A percentile compares a stretch with the other conserved stretches of the same genome.
Conservation (phyloP, 371 early-diverging fungal genomes). For the Mucor indicus region DNA sequence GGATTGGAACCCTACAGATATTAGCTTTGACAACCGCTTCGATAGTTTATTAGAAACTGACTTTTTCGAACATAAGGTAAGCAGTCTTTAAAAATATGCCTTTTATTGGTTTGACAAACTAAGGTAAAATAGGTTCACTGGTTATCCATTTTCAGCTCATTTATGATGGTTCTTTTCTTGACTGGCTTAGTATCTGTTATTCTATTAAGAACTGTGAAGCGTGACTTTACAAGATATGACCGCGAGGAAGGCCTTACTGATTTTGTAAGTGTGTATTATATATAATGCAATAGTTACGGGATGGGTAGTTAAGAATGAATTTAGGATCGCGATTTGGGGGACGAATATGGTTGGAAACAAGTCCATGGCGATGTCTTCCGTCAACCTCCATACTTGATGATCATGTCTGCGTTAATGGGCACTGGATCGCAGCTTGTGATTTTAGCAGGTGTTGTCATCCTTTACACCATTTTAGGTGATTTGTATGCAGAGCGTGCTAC, state of each 20-base stretch:
- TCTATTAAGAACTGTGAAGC: slow-evolving; percentile 68
- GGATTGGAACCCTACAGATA: slow-evolving; percentile 55
- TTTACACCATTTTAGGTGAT: slow-evolving; percentile 72
- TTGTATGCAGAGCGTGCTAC: slow-evolving; percentile 76
- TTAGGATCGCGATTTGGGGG: slow-evolving; percentile 79
- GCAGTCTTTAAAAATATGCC: background rate
- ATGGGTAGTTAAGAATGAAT: too few relatives aligned
- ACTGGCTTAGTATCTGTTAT: slow-evolving; percentile 75
- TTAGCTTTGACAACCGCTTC: slow-evolving; percentile 65
- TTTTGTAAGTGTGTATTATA: too few relatives aligned
- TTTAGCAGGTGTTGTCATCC: slow-evolving; percentile 61
- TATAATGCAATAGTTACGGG: too few relatives aligned
- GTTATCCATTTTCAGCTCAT: slow-evolving; percentile 83
- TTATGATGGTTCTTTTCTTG: slow-evolving; percentile 82
- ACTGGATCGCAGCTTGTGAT: slow-evolving; percentile 71
- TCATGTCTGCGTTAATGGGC: slow-evolving; percentile 71
- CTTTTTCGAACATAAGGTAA: slow-evolving; percentile 79
- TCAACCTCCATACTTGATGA: slow-evolving; percentile 65
- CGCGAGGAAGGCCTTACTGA: slow-evolving; percentile 72
- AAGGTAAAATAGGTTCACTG: slow-evolving; percentile 66
- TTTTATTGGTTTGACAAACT: background rate
- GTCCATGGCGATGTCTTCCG: slow-evolving; percentile 89
- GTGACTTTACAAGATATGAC: slow-evolving; percentile 81
- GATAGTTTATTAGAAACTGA: slow-evolving; percentile 68
- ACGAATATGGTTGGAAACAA: slow-evolving; percentile 91